Base-by-base conservation (phyloP, 495 filamentous ascomycete species). In the Aspergillus homomorphus region DNA sequence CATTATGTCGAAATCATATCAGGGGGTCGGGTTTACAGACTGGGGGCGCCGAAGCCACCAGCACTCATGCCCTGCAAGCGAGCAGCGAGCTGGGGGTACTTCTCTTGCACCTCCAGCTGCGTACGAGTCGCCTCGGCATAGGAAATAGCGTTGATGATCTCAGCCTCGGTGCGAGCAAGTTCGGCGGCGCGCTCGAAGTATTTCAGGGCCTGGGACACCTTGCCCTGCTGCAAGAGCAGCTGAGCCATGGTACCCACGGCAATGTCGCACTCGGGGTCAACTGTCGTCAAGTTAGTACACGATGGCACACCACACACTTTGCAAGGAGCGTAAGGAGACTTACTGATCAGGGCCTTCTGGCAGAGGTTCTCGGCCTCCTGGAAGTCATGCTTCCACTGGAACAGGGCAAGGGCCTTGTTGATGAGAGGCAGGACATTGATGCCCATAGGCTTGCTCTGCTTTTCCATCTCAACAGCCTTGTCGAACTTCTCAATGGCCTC, bases 241-340 rank as follows among this genome's bases (percentile, higher is more conserved):
- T 99, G 94, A 6, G 94, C 94, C 94, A 99, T 98, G 45, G 94
- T 99, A 45, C 95, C 94, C 20, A 99, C 94, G 49, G 94, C 94
- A 66, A 99, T 98, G 68, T 99, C 94, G 69, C 94, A 98, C 71
- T 99, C 94, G 30, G 95, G 94, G 68, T 99, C 94, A 67, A 99
- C 92, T 96, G 62, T n/a, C 60, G 44, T n/a, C 18, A 16, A 15
- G 48, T 72, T 51, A 72, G 67, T 44, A 28, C 21, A 0, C 22
- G 16, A 15, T 44, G 15, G 12, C 16, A 44, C 43, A 41, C 20
- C 1, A 21, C 4, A 16, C 8, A n/a, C n/a, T n/a, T n/a, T n/a
- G n/a, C 16, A n/a, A 0, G 24, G 10, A 21, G 30, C 15, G 16
- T 1, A n/a, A 14, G 0, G 46, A 57, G 42, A 80, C 90, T 76